Percentiles rank a stretch among this genome's conserved stretches.
Evolutionary conservation across 2,329 filamentous ascomycete species (phyloP).

Genomic region (Karstenula rhodostoma): DNA sequence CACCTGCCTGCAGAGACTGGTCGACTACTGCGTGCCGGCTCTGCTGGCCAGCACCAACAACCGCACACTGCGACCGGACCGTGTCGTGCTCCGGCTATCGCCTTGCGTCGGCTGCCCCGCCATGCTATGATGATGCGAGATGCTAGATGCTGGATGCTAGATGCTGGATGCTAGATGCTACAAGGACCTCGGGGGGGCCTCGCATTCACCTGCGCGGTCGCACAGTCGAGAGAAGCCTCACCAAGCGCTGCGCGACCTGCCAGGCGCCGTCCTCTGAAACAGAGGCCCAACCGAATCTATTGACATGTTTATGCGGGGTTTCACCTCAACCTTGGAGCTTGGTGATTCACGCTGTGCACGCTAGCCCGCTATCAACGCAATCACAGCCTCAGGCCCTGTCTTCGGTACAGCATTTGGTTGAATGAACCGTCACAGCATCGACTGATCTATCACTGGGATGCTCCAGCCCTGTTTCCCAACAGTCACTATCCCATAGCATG

Average conservation of each 20-base stretch:
- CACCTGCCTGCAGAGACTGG: conserved; percentile 13
- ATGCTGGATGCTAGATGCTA: no score
- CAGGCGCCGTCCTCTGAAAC: not conserved
- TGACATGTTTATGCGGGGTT: conserved; percentile 7
- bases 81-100: conserved; percentile 1
- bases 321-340: not conserved
- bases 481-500: no score
- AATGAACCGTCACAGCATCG: not conserved
- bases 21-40: conserved; percentile 8
- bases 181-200: no score
- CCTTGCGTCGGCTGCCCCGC: conserved; percentile 11
- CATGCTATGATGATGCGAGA: not conserved
- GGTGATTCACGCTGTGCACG: conserved; percentile 6
- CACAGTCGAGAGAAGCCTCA: not conserved
- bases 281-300: not conserved
- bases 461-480: no score
- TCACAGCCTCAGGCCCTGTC: not conserved
- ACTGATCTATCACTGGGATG: no score
- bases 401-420: not conserved
- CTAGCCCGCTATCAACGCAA: not conserved
- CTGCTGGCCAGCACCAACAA: not conserved
- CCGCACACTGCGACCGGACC: not conserved
- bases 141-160: not conserved
- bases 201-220: conserved; percentile 6
- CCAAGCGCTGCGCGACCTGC: not conserved